A percentile compares a stretch with the other conserved stretches of the same genome.
phyloP scores from a whole-genome alignment of 495 filamentous ascomycete species.

The Lentithecium fluviatile region DNA sequence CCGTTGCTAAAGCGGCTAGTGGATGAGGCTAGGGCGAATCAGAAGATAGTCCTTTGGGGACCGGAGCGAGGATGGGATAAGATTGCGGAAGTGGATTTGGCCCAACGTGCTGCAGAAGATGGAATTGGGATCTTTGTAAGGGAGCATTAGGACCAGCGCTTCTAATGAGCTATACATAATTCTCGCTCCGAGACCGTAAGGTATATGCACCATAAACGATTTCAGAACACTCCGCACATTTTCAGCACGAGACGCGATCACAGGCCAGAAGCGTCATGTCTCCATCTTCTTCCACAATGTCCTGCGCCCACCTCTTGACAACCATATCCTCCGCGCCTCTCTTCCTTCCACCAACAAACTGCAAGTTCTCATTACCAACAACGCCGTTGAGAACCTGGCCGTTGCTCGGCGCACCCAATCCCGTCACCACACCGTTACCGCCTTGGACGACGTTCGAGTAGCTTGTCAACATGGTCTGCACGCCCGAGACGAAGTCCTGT shows the following conservation, averaged over 20 bases:
- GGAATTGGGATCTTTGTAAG: not conserved
- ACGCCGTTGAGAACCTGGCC: conserved; percentile 48
- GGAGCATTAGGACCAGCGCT: no score
- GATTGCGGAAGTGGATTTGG: conserved; percentile 13
- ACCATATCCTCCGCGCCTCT: conserved; percentile 2
- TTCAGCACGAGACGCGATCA: conserved; percentile 1
- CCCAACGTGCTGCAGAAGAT: conserved; percentile 9
- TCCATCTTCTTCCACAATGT: not conserved
- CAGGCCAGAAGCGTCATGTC: not conserved
- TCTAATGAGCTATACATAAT: no score
- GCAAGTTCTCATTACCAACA: conserved; percentile 48
- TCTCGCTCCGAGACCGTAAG: no score
- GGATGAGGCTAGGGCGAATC: conserved; percentile 50
- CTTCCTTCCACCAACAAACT: conserved; percentile 35
- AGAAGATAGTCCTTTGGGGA: conserved; percentile 65
- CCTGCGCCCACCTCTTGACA: conserved; percentile 12
- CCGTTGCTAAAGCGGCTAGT: conserved; percentile 69
- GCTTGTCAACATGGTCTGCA: conserved; percentile 50
- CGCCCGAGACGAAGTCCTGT: conserved; percentile 49
- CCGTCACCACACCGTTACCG: conserved; percentile 46
- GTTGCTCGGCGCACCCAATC: conserved; percentile 38
- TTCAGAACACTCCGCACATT: no score
- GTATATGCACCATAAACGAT: no score
- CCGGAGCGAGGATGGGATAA: conserved; percentile 64
- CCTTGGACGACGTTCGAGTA: conserved; percentile 50